Evolutionary conservation across 768 basidiomycete genomes (phyloP).

Genomic region (Pisolithus sp.): DNA sequence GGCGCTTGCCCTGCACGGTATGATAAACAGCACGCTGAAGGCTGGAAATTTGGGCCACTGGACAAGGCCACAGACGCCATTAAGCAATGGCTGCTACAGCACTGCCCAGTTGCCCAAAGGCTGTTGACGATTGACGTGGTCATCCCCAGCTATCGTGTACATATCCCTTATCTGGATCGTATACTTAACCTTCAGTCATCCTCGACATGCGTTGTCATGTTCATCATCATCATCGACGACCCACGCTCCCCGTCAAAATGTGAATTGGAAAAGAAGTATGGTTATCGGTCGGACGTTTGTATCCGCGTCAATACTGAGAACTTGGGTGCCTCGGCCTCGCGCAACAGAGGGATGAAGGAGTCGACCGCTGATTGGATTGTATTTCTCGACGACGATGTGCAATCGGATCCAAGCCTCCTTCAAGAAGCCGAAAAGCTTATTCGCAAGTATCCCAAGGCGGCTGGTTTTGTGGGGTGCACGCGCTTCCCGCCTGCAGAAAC

Average conservation of each 20-base stretch:
- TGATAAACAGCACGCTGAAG: conserved; percentile 33
- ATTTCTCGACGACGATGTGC: conserved; percentile 58
- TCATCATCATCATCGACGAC: conserved; percentile 53
- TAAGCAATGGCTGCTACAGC: conserved; percentile 31
- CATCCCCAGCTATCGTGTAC: conserved; percentile 51
- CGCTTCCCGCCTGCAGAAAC: conserved; percentile 42
- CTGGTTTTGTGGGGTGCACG: conserved; percentile 49
- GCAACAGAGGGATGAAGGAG: conserved; percentile 50
- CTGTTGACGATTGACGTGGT: conserved; percentile 49
- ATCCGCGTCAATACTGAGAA: conserved; percentile 46
- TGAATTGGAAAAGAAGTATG: conserved; percentile 35
- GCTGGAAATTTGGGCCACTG: conserved; percentile 47
- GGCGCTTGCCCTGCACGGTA: conserved; percentile 44
- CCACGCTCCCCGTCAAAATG: conserved; percentile 36
- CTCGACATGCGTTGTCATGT: conserved; percentile 41
- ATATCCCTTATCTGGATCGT: conserved; percentile 34
- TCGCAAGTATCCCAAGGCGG: conserved; percentile 38
- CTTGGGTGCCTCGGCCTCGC: conserved; percentile 46
- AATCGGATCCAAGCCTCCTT: conserved; percentile 37
- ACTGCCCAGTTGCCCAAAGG: conserved; percentile 18
- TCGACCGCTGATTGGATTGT: conserved; percentile 51
- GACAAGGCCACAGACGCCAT: conserved; percentile 33
- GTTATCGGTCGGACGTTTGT: conserved; percentile 42
- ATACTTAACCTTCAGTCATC: conserved; percentile 43
- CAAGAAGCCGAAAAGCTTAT: conserved; percentile 42